Evolutionary conservation across 495 filamentous ascomycete genomes (phyloP).

Genomic region (Ascodesmis nigricans): DNA sequence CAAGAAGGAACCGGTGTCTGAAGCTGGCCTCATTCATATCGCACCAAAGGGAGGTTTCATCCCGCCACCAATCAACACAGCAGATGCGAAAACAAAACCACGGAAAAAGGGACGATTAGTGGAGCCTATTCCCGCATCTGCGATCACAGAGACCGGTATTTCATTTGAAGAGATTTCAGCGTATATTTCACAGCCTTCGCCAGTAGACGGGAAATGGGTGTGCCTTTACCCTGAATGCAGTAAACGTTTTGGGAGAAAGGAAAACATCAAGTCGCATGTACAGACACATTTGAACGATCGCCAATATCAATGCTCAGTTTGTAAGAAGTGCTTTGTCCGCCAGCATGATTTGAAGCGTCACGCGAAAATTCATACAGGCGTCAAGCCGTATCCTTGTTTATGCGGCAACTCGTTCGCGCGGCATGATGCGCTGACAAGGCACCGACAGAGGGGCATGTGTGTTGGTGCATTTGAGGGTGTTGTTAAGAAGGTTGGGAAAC

Average conservation of each 20-base stretch:
- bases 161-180: slow-evolving; percentile 66
- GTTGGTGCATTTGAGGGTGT: slow-evolving; percentile 73
- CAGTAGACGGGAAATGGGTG: slow-evolving; percentile 56
- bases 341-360: slow-evolving; percentile 95
- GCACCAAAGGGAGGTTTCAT: too few relatives aligned
- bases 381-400: slow-evolving; percentile 76
- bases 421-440: slow-evolving; percentile 82
- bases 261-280: slow-evolving; percentile 94
- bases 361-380: slow-evolving; percentile 81
- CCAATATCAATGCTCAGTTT: slow-evolving; percentile 73
- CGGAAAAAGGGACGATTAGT: too few relatives aligned
- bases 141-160: slow-evolving; percentile 72
- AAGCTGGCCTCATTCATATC: too few relatives aligned
- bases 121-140: too few relatives aligned
- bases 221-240: slow-evolving; percentile 63
- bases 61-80: too few relatives aligned
- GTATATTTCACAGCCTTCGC: slow-evolving; percentile 62
- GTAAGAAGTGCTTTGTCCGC: slow-evolving; percentile 82
- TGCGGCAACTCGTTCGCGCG: slow-evolving; percentile 82
- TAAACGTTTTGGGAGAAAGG: slow-evolving; percentile 74
- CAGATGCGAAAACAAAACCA: too few relatives aligned
- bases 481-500: slow-evolving; percentile 45
- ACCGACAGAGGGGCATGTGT: slow-evolving; percentile 87
- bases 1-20: too few relatives aligned
- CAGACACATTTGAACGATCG: slow-evolving; percentile 93